phyloP scores from a whole-genome alignment of 2,329 filamentous ascomycete genomes.

The Didymella glomerata region DNA sequence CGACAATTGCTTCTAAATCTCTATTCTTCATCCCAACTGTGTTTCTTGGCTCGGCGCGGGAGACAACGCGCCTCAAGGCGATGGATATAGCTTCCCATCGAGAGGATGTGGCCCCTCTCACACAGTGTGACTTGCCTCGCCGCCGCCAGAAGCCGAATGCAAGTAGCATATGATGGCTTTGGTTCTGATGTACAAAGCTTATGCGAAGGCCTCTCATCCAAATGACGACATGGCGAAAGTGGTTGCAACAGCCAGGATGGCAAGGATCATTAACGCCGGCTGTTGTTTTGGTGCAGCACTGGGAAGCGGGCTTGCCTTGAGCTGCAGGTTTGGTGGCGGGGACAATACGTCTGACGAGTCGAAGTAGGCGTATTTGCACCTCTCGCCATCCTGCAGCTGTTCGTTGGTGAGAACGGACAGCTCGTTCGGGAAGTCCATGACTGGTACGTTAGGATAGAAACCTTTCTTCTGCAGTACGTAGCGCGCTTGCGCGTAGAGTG shows the following conservation, averaged over 20 bases:
- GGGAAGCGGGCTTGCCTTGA: slow-evolving; percentile 33
- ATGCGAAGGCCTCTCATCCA: slow-evolving; percentile 16
- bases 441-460: slow-evolving; percentile 44
- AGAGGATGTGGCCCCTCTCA: not conserved
- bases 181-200: not conserved
- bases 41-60: not conserved
- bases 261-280: slow-evolving; percentile 14
- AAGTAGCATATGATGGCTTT: not conserved
- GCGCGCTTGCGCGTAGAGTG: slow-evolving; percentile 44
- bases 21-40: not conserved
- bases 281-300: slow-evolving; percentile 26
- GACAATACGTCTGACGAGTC: slow-evolving; percentile 41
- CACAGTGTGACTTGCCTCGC: not conserved
- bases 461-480: slow-evolving; percentile 41
- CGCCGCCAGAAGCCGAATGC: not conserved
- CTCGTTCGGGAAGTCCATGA: slow-evolving; percentile 45
- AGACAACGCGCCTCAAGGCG: not conserved
- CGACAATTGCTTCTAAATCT: not conserved
- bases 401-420: slow-evolving; percentile 44
- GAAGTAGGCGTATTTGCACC: slow-evolving; percentile 41
- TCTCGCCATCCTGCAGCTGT: slow-evolving; percentile 44
- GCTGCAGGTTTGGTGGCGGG: slow-evolving; percentile 25
- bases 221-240: slow-evolving; percentile 24
- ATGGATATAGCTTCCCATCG: not conserved
- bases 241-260: slow-evolving; percentile 12